phyloP scores from a whole-genome alignment of 306 rosid species.

The Quercus cerris region DNA sequence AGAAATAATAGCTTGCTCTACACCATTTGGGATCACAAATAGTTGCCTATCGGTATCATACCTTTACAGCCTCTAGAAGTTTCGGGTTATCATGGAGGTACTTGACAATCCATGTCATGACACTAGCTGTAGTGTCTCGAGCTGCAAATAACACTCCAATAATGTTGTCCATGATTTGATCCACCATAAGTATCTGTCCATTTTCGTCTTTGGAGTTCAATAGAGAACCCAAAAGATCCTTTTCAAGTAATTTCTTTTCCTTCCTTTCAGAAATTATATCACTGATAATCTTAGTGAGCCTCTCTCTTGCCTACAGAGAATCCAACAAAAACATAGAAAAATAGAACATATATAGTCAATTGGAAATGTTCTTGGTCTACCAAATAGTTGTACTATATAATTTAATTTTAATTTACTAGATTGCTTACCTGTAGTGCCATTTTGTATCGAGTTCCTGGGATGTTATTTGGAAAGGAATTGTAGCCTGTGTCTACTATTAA shows the following conservation, averaged over 20 bases:
- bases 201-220: constrained; percentile 54
- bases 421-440: constrained; percentile 60
- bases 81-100: constrained; percentile 76
- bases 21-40: background rate
- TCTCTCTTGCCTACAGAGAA: constrained; percentile 62
- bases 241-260: constrained; percentile 48
- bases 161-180: constrained; percentile 78
- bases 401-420: background rate
- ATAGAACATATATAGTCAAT: background rate
- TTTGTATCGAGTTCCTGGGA: constrained; percentile 71
- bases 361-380: background rate
- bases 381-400: background rate
- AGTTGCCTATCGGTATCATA: constrained; percentile 12
- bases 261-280: constrained; percentile 64
- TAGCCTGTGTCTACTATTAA: constrained; percentile 64
- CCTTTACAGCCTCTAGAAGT: constrained; percentile 77
- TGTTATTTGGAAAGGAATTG: constrained; percentile 67
- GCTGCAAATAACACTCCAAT: constrained; percentile 96
- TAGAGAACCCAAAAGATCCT: constrained; percentile 62
- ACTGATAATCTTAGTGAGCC: constrained; percentile 51
- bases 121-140: constrained; percentile 91
- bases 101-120: constrained; percentile 84
- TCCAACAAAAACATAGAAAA: background rate
- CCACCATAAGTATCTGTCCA: constrained; percentile 52
- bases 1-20: background rate